A percentile compares a stretch with the other conserved stretches of the same genome.
These are phyloP conservation scores for Eimeria acervulina DNA, from an alignment of 169 alveolate genomes.

Conservation along the genomic window DNA sequence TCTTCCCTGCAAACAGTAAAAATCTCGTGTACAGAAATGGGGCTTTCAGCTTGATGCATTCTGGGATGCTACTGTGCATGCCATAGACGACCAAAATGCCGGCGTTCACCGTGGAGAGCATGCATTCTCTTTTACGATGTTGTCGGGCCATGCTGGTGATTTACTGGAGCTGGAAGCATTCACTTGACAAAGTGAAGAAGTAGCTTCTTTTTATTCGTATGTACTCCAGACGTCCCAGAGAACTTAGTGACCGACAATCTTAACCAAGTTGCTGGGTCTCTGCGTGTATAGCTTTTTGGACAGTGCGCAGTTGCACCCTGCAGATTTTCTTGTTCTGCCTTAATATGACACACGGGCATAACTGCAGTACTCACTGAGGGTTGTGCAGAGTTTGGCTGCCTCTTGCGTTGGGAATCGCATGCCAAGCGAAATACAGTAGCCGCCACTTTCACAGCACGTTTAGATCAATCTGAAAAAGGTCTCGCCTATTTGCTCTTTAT, in stretches of 20 bases:
- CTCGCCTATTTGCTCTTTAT: background rate
- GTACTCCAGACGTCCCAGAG: background rate
- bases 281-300: background rate
- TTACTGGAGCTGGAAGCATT: background rate
- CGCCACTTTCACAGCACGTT: background rate
- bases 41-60: background rate
- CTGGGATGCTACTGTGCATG: background rate
- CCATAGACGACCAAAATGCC: background rate
- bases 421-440: background rate
- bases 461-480: background rate
- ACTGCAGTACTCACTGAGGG: background rate
- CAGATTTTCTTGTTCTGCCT: background rate
- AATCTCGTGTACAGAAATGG: slow-evolving; percentile 12
- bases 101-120: background rate
- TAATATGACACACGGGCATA: background rate
- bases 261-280: background rate
- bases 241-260: background rate
- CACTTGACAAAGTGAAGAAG: background rate
- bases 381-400: background rate
- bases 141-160: background rate
- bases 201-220: background rate
- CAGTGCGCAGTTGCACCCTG: background rate
- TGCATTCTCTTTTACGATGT: background rate
- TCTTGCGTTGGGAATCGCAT: background rate
- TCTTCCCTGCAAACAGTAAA: slow-evolving; percentile 36